Evolutionary conservation across 352 stramenopile genomes (phyloP).

Genomic region (Globisporangium nodosum): DNA sequence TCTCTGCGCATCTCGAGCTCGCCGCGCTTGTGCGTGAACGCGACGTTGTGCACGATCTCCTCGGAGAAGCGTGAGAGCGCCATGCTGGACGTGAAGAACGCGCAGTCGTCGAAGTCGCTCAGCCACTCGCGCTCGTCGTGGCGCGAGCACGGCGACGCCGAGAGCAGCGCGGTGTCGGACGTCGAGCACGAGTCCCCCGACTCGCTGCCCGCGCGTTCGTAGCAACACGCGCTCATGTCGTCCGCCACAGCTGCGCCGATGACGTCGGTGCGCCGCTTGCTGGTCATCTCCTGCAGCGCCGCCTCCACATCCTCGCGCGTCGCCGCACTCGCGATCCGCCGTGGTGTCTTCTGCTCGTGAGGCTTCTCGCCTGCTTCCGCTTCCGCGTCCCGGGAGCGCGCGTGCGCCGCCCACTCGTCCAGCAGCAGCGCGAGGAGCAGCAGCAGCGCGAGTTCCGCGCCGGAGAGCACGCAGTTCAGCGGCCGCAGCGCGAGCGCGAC

Average conservation of each 20-base stretch:
- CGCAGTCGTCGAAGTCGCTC: slow-evolving; percentile 1
- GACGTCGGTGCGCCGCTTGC: neutral
- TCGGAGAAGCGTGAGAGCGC: slow-evolving; percentile 20
- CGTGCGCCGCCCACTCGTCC: slow-evolving; percentile 1
- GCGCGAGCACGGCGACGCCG: neutral
- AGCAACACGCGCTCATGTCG: slow-evolving; percentile 4
- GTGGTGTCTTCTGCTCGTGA: too few species aligned
- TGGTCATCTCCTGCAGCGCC: neutral
- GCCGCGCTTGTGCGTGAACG: slow-evolving; percentile 19
- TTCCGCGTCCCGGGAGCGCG: too few species aligned
- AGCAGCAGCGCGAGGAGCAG: slow-evolving; percentile 9
- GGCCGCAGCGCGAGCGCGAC: slow-evolving; percentile 6
- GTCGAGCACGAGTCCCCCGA: slow-evolving; percentile 11
- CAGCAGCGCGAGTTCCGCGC: slow-evolving; percentile 15
- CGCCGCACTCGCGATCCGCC: too few species aligned
- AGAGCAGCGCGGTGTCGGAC: slow-evolving; percentile 3
- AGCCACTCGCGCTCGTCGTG: neutral
- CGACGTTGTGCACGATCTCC: slow-evolving; percentile 10
- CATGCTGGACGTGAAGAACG: slow-evolving; percentile 15
- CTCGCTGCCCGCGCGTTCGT: slow-evolving; percentile 4
- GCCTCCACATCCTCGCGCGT: neutral
- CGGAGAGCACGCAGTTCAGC: slow-evolving; percentile 15
- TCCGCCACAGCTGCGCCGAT: neutral
- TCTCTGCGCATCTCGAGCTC: slow-evolving; percentile 20
- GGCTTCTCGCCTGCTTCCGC: too few species aligned